A percentile compares a stretch with the other conserved stretches of the same genome.
phyloP scores from a whole-genome alignment of 2,329 filamentous ascomycete species.

The Diplodia corticola region DNA sequence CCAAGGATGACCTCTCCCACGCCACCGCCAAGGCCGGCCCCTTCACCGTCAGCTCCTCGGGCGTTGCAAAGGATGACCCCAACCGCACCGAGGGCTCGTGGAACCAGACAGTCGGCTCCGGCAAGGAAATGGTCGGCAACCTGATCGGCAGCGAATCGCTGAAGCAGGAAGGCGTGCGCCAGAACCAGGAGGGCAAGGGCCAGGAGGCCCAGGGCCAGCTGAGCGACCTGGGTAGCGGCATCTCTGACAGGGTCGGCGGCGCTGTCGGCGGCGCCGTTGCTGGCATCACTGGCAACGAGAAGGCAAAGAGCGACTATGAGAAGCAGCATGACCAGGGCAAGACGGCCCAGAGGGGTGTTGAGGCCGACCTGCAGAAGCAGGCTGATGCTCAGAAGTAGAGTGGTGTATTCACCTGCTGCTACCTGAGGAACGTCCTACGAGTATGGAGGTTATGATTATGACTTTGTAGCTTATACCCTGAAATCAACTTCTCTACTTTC shows the following conservation, averaged over 20 bases:
- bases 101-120: conserved; percentile 86
- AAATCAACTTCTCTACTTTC: background rate
- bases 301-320: conserved; percentile 65
- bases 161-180: conserved; percentile 71
- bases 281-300: conserved; percentile 69
- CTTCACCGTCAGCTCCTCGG: conserved; percentile 66
- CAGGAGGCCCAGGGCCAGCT: conserved; percentile 84
- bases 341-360: conserved; percentile 78
- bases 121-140: conserved; percentile 79
- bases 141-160: conserved; percentile 73
- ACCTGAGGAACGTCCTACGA: background rate
- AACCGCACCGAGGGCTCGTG: conserved; percentile 72
- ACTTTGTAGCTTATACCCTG: conserved; percentile 2
- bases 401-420: background rate
- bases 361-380: conserved; percentile 77
- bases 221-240: conserved; percentile 69
- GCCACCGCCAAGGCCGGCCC: conserved; percentile 73
- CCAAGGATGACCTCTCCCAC: conserved; percentile 73
- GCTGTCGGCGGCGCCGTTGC: conserved; percentile 70
- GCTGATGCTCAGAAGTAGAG: conserved; percentile 41
- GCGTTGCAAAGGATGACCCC: conserved; percentile 71
- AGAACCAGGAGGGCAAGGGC: conserved; percentile 77
- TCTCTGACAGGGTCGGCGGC: conserved; percentile 59
- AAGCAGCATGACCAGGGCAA: conserved; percentile 77
- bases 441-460: background rate